Conservation (phyloP, 2,329 filamentous ascomycete genomes). For the Trichoderma sp. region DNA sequence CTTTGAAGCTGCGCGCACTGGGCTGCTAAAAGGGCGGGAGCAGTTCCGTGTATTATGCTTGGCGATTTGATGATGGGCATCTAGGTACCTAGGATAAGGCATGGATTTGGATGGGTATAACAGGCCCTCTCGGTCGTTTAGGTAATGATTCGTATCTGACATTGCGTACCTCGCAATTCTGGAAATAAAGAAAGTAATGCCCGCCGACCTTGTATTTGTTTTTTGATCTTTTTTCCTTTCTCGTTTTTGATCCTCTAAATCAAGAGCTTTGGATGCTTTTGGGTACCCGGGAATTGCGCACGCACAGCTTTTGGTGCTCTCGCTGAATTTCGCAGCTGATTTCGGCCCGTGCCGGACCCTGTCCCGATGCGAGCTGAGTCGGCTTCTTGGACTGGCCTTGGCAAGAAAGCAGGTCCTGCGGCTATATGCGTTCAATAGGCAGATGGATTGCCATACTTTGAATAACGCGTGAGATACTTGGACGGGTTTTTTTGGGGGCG, state of each 20-base stretch:
- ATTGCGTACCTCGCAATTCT: not conserved
- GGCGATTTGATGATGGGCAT: conserved; percentile 9
- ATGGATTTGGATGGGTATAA: conserved; percentile 7
- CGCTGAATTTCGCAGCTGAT: not conserved
- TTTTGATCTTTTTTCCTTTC: not conserved
- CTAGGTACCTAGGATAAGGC: not conserved
- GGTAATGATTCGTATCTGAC: conserved; percentile 2
- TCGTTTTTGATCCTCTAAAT: not conserved
- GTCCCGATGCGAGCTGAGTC: not conserved
- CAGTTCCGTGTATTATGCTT: conserved; percentile 4
- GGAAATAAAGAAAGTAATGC: conserved; percentile 2
- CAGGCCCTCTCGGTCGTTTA: not conserved
- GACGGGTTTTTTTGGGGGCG: not conserved
- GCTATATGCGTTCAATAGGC: not conserved
- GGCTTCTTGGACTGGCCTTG: not conserved
- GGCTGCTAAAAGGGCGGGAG: conserved; percentile 2
- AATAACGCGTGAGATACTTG: not conserved
- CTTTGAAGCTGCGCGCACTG: not conserved
- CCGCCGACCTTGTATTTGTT: not conserved
- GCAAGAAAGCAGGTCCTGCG: not conserved
- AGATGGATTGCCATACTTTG: no score
- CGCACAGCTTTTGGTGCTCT: not conserved
- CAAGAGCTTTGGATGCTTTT: not conserved
- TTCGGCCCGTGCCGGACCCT: conserved; percentile 20
- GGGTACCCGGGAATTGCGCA: not conserved